Base-by-base conservation (phyloP, 2,329 filamentous ascomycete genomes). In the Periconia sp. region DNA sequence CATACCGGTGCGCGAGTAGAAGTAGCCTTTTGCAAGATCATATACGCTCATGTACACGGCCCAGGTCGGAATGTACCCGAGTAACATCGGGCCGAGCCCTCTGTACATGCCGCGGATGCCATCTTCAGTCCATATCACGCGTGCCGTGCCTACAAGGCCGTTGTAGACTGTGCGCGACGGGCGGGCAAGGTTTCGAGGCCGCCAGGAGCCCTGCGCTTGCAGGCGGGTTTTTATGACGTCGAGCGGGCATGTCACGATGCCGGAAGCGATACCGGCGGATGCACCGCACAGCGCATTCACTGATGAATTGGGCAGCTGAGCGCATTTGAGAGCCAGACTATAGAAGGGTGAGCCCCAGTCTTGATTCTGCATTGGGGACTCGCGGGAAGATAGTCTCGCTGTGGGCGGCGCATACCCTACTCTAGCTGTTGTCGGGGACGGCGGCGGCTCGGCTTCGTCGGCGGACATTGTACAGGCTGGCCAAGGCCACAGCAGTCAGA, bases 211-310 rank as follows among this genome's bases (percentile, higher is more conserved):
- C 69, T 97, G 94, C 12, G 92, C 92, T 70, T 99, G 94, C 48
- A 99, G 75, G 72, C 96, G 97, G 31, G 94, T 99, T 77, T 99
- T 99, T 73, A 99, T 97, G 50, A 99, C 94, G 77, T 99, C 94
- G 57, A 99, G 85, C 29, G 94, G 94, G 69, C 94, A 99, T 39
- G 92, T 97, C 54, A 96, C 89, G 42, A 99, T 83, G 36, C 94
- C 94, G 6, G 92, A 96, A 16, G 90, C 91, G 62, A 97, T 89
- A 36, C 94, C 94, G 36, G 92, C 92, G 44, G 89, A 79, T 35
- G 92, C 92, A 42, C 94, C 94, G 30, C 90, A 87, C 43, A 96
- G 78, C 50, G 90, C 89, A 69, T 95, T 89, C 69, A 97, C 75
- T 46, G 77, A 79, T 36, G 74, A 70, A 44, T 78, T 75, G 21